Conservation (phyloP, 2,329 filamentous ascomycete species). For the Daldinia sp. region DNA sequence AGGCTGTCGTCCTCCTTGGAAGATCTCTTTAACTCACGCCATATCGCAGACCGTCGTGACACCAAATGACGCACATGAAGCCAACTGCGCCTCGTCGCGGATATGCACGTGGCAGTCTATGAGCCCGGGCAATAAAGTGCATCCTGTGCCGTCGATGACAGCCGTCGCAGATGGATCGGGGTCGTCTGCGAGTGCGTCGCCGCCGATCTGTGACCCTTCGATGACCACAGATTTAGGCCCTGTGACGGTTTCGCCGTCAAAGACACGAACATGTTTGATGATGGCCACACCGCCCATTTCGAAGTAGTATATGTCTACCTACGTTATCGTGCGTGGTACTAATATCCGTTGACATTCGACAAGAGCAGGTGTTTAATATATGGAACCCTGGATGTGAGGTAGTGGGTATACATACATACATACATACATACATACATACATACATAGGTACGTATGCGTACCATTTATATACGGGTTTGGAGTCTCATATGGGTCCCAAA, state of each 20-base stretch:
- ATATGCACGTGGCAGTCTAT: constrained; percentile 42
- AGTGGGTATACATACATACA: not conserved
- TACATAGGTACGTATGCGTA: not conserved
- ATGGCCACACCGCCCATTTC: constrained; percentile 29
- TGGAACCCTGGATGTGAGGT: not conserved
- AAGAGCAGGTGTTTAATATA: not conserved
- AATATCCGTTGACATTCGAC: not conserved
- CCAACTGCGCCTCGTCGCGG: constrained; percentile 28
- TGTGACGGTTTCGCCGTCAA: constrained; percentile 34
- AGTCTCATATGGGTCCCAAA: not conserved
- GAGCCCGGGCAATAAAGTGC: constrained; percentile 39
- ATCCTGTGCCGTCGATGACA: constrained; percentile 37
- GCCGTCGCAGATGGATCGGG: constrained; percentile 5
- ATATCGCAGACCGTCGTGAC: constrained; percentile 39
- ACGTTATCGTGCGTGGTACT: not conserved
- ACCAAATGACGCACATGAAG: constrained; percentile 31
- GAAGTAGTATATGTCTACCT: not conserved
- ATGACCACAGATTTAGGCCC: constrained; percentile 36
- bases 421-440: too few relatives aligned
- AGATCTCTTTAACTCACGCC: constrained; percentile 23
- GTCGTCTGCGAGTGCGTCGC: constrained; percentile 19
- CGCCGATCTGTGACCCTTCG: constrained; percentile 28
- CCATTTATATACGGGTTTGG: not conserved
- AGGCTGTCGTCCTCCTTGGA: not conserved
- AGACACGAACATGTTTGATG: constrained; percentile 38